Conservation (phyloP, 257 asterid species). For the Solanum raphanifolium region DNA sequence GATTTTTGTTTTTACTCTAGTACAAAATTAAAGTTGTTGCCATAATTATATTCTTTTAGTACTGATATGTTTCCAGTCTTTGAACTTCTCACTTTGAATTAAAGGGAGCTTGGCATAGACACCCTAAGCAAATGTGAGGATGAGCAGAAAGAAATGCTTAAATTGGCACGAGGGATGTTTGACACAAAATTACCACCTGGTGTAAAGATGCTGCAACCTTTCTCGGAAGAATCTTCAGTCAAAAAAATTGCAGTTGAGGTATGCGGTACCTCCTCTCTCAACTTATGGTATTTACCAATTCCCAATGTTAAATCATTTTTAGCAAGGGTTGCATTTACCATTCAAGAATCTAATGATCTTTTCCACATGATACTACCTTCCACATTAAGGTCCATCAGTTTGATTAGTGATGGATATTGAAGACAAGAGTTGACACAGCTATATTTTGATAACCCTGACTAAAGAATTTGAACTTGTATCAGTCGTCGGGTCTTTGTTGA, state of each 20-base stretch:
- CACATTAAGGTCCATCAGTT: background rate
- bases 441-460: background rate
- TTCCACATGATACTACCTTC: background rate
- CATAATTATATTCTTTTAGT: background rate
- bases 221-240: slow-evolving; percentile 80
- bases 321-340: background rate
- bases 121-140: slow-evolving; percentile 57
- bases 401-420: background rate
- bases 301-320: background rate
- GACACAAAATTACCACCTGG: slow-evolving; percentile 97
- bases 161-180: slow-evolving; percentile 78
- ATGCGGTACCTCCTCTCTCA: background rate
- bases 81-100: background rate
- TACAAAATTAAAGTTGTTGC: background rate
- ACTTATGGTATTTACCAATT: background rate
- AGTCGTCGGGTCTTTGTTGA: background rate
- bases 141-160: slow-evolving; percentile 71
- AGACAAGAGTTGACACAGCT: background rate
- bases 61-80: background rate
- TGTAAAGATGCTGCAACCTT: slow-evolving; percentile 80
- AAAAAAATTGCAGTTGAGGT: slow-evolving; percentile 83
- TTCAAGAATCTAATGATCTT: background rate
- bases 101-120: slow-evolving; percentile 83
- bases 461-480: background rate
- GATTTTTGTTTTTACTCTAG: background rate